Percentiles rank a stretch among this genome's conserved stretches.
Conservation (phyloP, 2,329 filamentous ascomycete genomes). For the Aureobasidium leucospermi region DNA sequence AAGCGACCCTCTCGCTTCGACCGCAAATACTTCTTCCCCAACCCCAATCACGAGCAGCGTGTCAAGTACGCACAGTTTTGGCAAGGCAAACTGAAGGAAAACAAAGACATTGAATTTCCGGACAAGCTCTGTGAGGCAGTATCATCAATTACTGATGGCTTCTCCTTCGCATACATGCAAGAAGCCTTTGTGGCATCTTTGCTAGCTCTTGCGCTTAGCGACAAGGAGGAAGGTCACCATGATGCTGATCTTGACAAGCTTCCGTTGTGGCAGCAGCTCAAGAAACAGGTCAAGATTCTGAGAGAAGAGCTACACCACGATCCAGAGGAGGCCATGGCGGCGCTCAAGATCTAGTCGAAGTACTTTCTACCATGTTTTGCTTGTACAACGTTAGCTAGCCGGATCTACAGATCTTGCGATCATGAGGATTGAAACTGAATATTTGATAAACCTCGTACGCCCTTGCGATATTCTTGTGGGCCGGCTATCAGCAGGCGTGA, state of each 20-base stretch:
- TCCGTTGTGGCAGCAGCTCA: constrained; percentile 54
- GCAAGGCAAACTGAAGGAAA: constrained; percentile 32
- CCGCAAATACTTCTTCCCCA: constrained; percentile 39
- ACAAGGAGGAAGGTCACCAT: constrained; percentile 23
- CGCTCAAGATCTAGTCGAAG: not conserved
- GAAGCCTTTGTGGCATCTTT: constrained; percentile 60
- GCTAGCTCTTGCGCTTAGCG: constrained; percentile 40
- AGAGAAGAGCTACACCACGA: constrained; percentile 48
- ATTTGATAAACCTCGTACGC: not conserved
- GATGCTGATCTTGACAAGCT: constrained; percentile 43
- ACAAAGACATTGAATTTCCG: constrained; percentile 22
- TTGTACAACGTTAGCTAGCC: not conserved
- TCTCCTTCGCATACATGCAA: constrained; percentile 62
- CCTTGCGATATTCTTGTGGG: not conserved
- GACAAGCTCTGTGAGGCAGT: constrained; percentile 36
- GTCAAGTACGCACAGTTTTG: constrained; percentile 39
- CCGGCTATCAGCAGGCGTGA: not conserved
- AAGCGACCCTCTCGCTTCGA: constrained; percentile 43
- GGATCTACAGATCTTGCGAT: not conserved
- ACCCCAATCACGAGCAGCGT: constrained; percentile 32
- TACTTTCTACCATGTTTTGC: not conserved
- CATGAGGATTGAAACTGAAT: not conserved
- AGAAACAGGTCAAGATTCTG: constrained; percentile 55
- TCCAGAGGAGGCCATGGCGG: not conserved
- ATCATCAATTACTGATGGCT: constrained; percentile 53